A percentile compares a stretch with the other conserved stretches of the same genome.
Conservation (phyloP, 345 rosid genomes). For the Mallotus nudiflorus region DNA sequence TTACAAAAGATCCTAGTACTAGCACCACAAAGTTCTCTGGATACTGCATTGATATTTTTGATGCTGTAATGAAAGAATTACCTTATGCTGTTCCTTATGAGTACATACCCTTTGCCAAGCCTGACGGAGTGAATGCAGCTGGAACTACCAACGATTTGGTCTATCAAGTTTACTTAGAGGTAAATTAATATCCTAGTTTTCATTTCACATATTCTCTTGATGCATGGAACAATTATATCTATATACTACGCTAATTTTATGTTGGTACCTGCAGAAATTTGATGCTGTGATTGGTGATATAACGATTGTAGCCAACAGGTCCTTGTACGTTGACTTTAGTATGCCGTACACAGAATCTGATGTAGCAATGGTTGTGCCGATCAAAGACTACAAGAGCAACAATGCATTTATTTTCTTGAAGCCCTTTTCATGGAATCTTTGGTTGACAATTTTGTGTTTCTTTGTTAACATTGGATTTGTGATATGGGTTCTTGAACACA, state of each 20-base stretch:
- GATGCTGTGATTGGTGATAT: constrained; percentile 22
- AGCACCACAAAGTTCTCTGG: constrained; percentile 12
- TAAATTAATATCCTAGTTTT: no score
- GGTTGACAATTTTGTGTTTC: constrained; percentile 57
- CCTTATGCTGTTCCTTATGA: constrained; percentile 20
- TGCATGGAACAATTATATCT: no score
- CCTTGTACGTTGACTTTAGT: constrained; percentile 60
- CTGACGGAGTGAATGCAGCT: not conserved
- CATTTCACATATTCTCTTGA: no score
- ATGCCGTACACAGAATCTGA: not conserved
- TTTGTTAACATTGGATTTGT: constrained; percentile 21
- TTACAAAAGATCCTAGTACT: not conserved
- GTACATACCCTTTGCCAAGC: constrained; percentile 7
- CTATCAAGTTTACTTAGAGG: not conserved
- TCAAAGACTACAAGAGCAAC: not conserved
- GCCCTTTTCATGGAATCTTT: constrained; percentile 63
- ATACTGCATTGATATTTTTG: constrained; percentile 41
- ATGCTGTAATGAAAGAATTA: constrained; percentile 25
- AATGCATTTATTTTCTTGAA: constrained; percentile 59
- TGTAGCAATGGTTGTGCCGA: not conserved
- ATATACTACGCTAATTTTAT: no score
- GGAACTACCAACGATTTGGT: constrained; percentile 5
- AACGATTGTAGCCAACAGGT: constrained; percentile 16
- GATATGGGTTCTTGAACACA: constrained; percentile 9
- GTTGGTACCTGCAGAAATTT: no score